Conservation (phyloP, 1,284 basidiomycete species). For the Sanghuangporus baumii region DNA sequence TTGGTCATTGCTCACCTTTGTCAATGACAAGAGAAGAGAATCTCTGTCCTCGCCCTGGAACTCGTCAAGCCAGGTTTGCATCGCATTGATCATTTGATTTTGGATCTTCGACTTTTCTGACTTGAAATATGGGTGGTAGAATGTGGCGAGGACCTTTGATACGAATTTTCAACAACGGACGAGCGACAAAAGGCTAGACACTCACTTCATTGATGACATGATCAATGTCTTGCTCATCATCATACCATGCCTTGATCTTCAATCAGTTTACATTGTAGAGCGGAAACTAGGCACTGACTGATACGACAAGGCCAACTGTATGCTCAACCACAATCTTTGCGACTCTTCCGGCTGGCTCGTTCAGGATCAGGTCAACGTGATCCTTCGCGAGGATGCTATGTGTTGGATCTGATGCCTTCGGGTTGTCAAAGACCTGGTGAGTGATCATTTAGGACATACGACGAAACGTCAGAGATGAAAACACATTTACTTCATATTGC, state of each 20-base stretch:
- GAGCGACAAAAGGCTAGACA: neutral
- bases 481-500: constrained; percentile 29
- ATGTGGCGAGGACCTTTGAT: constrained; percentile 26
- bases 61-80: constrained; percentile 29
- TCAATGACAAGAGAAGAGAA: constrained; percentile 15
- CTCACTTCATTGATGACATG: constrained; percentile 25
- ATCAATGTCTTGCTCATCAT: constrained; percentile 22
- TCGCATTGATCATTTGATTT: constrained; percentile 30
- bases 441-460: constrained; percentile 11
- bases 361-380: constrained; percentile 27
- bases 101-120: constrained; percentile 31
- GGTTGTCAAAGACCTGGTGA: constrained; percentile 35
- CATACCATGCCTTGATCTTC: constrained; percentile 24
- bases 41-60: constrained; percentile 21
- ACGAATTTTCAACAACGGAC: neutral
- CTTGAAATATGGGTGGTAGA: constrained; percentile 34
- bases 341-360: constrained; percentile 37
- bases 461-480: neutral
- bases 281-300: constrained; percentile 22
- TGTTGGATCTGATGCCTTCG: constrained; percentile 39
- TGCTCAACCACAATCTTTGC: constrained; percentile 35
- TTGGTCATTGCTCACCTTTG: constrained; percentile 14
- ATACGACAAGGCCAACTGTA: constrained; percentile 34
- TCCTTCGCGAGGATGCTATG: constrained; percentile 32
- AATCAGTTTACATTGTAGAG: constrained; percentile 3